phyloP scores from a whole-genome alignment of 2,329 filamentous ascomycete genomes.

The Diaporthe sp. region DNA sequence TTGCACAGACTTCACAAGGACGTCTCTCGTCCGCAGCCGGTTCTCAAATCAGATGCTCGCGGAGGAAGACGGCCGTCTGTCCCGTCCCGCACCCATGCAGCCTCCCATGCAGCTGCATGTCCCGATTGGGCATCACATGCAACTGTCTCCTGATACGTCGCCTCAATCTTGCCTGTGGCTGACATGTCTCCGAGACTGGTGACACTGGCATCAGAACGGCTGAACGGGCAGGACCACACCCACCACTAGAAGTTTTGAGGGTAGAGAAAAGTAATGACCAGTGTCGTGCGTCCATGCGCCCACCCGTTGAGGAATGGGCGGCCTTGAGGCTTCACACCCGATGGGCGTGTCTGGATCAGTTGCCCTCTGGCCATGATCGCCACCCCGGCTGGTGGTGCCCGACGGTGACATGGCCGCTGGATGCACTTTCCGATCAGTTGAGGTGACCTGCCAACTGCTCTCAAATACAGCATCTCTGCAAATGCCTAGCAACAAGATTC shows the following conservation, averaged over 20 bases:
- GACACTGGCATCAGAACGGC: constrained; percentile 17
- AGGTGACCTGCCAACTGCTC: not conserved
- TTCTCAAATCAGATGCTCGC: not conserved
- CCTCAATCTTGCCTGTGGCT: not conserved
- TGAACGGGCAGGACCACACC: not conserved
- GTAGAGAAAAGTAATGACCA: not conserved
- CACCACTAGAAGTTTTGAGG: no score
- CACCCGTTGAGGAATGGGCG: not conserved
- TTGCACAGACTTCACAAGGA: not conserved
- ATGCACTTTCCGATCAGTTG: not conserved
- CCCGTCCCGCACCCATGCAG: not conserved
- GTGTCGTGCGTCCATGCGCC: not conserved
- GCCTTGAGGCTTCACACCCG: not conserved
- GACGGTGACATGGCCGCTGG: not conserved
- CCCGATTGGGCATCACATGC: constrained; percentile 16
- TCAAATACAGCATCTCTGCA: not conserved
- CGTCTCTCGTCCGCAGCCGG: not conserved
- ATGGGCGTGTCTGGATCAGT: constrained; percentile 4
- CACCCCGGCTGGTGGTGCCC: not conserved
- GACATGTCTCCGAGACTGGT: not conserved
- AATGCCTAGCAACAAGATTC: not conserved
- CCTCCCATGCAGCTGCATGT: constrained; percentile 1
- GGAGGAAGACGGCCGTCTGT: not conserved
- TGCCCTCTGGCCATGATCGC: not conserved
- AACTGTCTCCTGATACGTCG: constrained; percentile 12